Percentiles rank a stretch among this genome's conserved stretches.
Conservation (phyloP, 208 protist genomes). For the Herpetomonas tarakana region DNA sequence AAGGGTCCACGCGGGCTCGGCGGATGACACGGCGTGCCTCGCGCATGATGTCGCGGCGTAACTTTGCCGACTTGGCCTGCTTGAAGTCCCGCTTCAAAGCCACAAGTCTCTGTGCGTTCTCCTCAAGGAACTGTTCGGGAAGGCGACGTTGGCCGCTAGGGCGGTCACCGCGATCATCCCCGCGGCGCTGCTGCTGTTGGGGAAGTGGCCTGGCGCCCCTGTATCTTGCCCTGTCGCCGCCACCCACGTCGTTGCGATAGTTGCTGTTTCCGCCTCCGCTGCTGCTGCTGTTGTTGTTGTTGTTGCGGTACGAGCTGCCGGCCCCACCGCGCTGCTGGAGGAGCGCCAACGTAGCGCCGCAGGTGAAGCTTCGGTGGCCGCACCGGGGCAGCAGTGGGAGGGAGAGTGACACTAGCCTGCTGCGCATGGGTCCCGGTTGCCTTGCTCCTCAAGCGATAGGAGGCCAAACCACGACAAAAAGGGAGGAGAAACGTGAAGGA, state of each 20-base stretch:
- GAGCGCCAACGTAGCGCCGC: not conserved
- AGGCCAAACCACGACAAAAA: no score
- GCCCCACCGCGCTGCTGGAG: slow-evolving; percentile 8
- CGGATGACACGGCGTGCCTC: slow-evolving; percentile 57
- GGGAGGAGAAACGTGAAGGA: no score
- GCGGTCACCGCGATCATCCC: slow-evolving; percentile 11
- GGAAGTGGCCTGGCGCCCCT: no score
- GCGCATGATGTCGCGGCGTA: slow-evolving; percentile 34
- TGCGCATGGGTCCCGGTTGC: no score
- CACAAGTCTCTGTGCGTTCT: slow-evolving; percentile 51
- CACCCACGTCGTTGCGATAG: not conserved
- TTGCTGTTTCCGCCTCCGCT: slow-evolving; percentile 5
- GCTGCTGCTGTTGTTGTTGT: not conserved
- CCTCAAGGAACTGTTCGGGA: slow-evolving; percentile 27
- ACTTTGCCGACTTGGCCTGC: slow-evolving; percentile 43
- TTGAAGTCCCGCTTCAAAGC: slow-evolving; percentile 67
- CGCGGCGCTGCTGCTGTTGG: slow-evolving; percentile 10
- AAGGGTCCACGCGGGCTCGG: slow-evolving; percentile 59
- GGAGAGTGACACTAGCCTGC: no score
- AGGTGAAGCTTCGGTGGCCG: no score
- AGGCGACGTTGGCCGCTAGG: slow-evolving; percentile 12
- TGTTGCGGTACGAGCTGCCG: not conserved
- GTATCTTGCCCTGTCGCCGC: no score
- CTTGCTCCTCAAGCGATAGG: no score
- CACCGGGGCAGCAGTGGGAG: no score